Base-by-base conservation (phyloP, 2,329 filamentous ascomycete species). In the Alternaria gansuensis region DNA sequence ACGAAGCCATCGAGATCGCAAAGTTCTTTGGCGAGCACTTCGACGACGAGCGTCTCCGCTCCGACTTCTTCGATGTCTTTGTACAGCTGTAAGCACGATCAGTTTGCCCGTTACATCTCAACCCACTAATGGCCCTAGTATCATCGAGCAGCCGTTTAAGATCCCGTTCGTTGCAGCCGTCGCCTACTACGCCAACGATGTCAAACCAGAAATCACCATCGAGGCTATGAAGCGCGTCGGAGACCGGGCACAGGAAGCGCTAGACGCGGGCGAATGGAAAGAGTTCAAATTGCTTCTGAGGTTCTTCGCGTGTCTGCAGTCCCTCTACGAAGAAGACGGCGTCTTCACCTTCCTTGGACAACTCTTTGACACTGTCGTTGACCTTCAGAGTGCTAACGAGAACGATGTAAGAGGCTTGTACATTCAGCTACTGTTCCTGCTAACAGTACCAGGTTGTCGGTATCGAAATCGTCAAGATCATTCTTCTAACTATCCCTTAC, bases 381-480 rank as follows among this genome's bases (percentile, higher is more conserved):
- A 97, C 77, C 82, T 97, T 62, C 94, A 98, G 82, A 97, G 92
- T 37, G 90, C 91, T 7, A 96, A 92, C 69, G 93, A 91, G 14
- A 94, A 97, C 71, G 94, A 98, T 80, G 92, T 95, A 79, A 82
- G 90, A 83, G 34, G 5, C 14, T 21, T n/a, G 0, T 0, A 8
- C 1, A 14, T 5, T 5, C 14, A 11, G 2, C n/a, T 0, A 36
- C 45, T 64, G 71, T 24, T 5, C 5, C 2, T 48, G 59, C 59
- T 62, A 63, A 69, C 64, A 28, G 2, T 23, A 23, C 10, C 33
- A 87, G 83, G 79, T 86, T 41, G 79, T 90, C 49, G 87, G 87
- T 21, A 79, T 96, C 40, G 95, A 98, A 80, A 86, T 99, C 33
- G 93, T 97, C 76, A 98, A 97, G 80, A 93, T 97, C 69, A 97